These are phyloP conservation scores for Whalleya microplaca DNA, from an alignment of 2,329 filamentous ascomycete genomes.

Conservation along the genomic window DNA sequence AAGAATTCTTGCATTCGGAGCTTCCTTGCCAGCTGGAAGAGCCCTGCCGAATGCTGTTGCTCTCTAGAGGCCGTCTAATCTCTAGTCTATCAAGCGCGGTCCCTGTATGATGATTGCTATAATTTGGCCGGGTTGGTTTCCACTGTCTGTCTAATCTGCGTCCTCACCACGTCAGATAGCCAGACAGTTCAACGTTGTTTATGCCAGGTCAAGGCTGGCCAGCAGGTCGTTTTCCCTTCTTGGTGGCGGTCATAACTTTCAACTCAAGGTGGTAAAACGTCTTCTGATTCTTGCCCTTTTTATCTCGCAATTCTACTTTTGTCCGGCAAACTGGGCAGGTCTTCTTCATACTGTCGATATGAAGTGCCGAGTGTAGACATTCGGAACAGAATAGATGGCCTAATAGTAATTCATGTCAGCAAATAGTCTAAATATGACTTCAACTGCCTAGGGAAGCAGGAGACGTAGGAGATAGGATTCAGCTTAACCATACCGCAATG, in stretches of 20 bases:
- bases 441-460: background rate
- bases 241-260: constrained; percentile 62
- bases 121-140: background rate
- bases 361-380: constrained; percentile 63
- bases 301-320: constrained; percentile 55
- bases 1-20: too few species aligned
- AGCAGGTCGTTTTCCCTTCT: constrained; percentile 52
- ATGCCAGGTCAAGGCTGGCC: constrained; percentile 9
- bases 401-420: constrained; percentile 35
- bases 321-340: constrained; percentile 68
- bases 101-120: background rate
- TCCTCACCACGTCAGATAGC: constrained; percentile 28
- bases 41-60: too few species aligned
- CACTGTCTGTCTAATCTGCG: constrained; percentile 14
- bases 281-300: constrained; percentile 46
- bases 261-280: constrained; percentile 63
- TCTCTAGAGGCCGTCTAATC: background rate
- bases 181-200: constrained; percentile 1
- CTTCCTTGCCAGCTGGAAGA: too few species aligned
- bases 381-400: constrained; percentile 68
- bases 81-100: background rate
- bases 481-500: constrained; percentile 61
- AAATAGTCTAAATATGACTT: constrained; percentile 12
- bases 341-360: constrained; percentile 58
- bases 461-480: background rate